Evolutionary conservation across 306 rosid genomes (phyloP).

Genomic region (Fragaria nilgerrensis): DNA sequence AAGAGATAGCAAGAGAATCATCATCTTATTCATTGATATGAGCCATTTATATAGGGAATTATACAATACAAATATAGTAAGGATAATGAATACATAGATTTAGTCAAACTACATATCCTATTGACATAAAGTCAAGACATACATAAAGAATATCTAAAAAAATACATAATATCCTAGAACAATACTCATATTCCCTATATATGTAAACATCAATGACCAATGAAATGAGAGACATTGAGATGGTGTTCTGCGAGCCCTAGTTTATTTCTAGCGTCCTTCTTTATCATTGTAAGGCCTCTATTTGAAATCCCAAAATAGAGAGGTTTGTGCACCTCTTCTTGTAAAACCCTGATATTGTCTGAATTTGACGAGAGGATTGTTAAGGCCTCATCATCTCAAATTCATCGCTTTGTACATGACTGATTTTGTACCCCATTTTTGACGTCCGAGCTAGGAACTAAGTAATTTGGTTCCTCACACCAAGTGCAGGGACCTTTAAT

Average conservation of each 20-base stretch:
- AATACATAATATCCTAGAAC: too few species aligned
- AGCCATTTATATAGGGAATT: too few species aligned
- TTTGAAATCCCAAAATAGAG: constrained; percentile 17
- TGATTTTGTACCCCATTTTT: not conserved
- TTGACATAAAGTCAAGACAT: too few species aligned
- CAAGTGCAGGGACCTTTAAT: not conserved
- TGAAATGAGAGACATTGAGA: not conserved
- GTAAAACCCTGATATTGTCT: not conserved
- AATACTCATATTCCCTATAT: not conserved
- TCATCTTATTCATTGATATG: too few species aligned
- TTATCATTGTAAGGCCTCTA: constrained; percentile 20
- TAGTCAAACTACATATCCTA: too few species aligned
- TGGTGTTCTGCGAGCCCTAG: not conserved
- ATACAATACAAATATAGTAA: too few species aligned
- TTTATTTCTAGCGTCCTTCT: constrained; percentile 13
- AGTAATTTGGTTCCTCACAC: not conserved
- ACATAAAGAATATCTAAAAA: too few species aligned
- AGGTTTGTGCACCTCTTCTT: not conserved
- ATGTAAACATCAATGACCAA: not conserved
- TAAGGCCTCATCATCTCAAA: not conserved
- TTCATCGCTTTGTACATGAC: not conserved
- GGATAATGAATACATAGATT: too few species aligned
- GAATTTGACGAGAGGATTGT: not conserved
- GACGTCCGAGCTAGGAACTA: not conserved
- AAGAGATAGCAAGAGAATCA: too few species aligned